phyloP scores from a whole-genome alignment of 306 rosid genomes.

The Rosa rugosa region DNA sequence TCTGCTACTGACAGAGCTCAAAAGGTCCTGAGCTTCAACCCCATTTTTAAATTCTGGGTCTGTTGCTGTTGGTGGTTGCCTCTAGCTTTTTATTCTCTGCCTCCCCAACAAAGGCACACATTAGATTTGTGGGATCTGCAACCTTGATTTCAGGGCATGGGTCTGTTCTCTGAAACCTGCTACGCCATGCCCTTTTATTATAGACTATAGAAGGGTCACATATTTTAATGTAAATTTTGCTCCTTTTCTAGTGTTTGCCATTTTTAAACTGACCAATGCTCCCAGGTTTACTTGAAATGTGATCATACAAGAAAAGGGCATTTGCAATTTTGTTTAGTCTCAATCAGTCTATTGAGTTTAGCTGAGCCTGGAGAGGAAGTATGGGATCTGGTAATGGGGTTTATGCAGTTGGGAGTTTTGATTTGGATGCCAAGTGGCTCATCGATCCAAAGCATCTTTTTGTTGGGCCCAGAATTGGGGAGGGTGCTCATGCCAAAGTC shows the following conservation, averaged over 20 bases:
- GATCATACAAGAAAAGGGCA: slow-evolving; percentile 14
- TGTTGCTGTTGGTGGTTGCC: slow-evolving; percentile 56
- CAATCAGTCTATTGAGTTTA: slow-evolving; percentile 20
- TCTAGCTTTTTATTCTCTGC: slow-evolving; percentile 59
- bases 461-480: slow-evolving; percentile 94
- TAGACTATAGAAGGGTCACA: background rate
- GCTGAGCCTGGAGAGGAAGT: slow-evolving; percentile 8
- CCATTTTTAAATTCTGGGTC: slow-evolving; percentile 35
- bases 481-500: slow-evolving; percentile 93
- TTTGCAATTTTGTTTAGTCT: slow-evolving; percentile 22
- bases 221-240: background rate
- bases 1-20: slow-evolving; percentile 35
- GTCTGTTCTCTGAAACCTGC: slow-evolving; percentile 35
- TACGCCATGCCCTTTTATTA: slow-evolving; percentile 26
- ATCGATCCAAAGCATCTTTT: slow-evolving; percentile 85
- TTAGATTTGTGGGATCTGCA: slow-evolving; percentile 38
- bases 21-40: slow-evolving; percentile 8
- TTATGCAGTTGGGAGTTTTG: slow-evolving; percentile 64
- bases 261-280: slow-evolving; percentile 11
- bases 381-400: slow-evolving; percentile 97
- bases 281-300: slow-evolving; percentile 1
- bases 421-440: slow-evolving; percentile 75
- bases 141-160: slow-evolving; percentile 61
- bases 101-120: slow-evolving; percentile 44
- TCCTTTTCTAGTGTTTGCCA: background rate